Percentiles rank a stretch among this genome's conserved stretches.
Evolutionary conservation across 2,329 filamentous ascomycete species (phyloP).

Genomic region (Fusarium lateritium): DNA sequence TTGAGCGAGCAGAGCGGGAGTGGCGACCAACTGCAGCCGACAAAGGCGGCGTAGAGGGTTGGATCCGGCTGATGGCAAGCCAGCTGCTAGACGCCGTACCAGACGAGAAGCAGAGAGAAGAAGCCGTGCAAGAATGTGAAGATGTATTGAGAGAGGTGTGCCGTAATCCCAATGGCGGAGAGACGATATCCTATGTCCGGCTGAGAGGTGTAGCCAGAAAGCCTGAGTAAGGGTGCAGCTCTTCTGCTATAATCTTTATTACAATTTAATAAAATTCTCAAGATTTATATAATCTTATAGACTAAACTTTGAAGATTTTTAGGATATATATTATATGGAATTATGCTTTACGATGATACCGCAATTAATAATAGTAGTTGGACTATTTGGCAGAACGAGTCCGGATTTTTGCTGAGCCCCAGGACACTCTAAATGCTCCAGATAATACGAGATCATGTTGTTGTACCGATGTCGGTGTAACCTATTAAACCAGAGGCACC

Average conservation of each 20-base stretch:
- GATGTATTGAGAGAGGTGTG: slow-evolving; percentile 70
- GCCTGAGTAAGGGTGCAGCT: slow-evolving; percentile 30
- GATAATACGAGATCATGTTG: neutral
- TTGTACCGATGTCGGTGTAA: slow-evolving; percentile 1
- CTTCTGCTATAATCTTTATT: too few species aligned
- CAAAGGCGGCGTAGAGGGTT: slow-evolving; percentile 73
- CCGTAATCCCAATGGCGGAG: slow-evolving; percentile 69
- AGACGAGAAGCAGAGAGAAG: slow-evolving; percentile 63
- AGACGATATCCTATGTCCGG: slow-evolving; percentile 68
- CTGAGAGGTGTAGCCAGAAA: slow-evolving; percentile 65
- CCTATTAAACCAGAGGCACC: neutral
- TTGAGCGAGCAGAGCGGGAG: slow-evolving; percentile 72
- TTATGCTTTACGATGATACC: too few species aligned
- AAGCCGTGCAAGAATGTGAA: slow-evolving; percentile 67
- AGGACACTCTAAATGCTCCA: too few species aligned
- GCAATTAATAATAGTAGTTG: too few species aligned
- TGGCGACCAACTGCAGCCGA: slow-evolving; percentile 75
- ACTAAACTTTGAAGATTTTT: too few species aligned
- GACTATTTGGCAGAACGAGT: too few species aligned
- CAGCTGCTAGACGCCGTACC: slow-evolving; percentile 69
- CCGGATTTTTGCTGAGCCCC: too few species aligned
- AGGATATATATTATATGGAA: too few species aligned
- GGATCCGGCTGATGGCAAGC: slow-evolving; percentile 75
- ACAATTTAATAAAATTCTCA: too few species aligned
- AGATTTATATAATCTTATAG: too few species aligned